Evolutionary conservation across 2,329 filamentous ascomycete species (phyloP).

Genomic region (Clonostachys solani): DNA sequence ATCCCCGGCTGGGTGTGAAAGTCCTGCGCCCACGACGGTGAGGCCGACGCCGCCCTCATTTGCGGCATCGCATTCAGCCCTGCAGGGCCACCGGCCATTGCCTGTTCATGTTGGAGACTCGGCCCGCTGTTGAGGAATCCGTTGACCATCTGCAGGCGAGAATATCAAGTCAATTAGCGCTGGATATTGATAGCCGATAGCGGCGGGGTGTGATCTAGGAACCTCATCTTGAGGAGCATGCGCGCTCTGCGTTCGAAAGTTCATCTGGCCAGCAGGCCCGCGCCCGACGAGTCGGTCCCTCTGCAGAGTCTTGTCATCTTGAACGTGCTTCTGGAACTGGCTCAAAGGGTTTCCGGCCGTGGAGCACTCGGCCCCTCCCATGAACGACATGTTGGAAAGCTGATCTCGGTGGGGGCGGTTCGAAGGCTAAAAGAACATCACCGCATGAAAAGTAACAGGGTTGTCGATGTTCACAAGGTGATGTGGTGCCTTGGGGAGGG

Average conservation of each 20-base stretch:
- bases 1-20: conserved; percentile 59
- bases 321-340: conserved; percentile 95
- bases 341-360: conserved; percentile 93
- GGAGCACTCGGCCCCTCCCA: conserved; percentile 93
- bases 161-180: neutral
- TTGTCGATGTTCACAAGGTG: no score
- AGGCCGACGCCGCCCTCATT: conserved; percentile 48
- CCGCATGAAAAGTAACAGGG: neutral
- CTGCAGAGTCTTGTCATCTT: conserved; percentile 93
- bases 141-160: conserved; percentile 73
- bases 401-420: neutral
- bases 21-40: conserved; percentile 49
- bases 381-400: conserved; percentile 73
- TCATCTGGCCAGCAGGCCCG: conserved; percentile 65
- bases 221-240: conserved; percentile 72
- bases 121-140: conserved; percentile 81
- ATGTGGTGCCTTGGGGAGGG: no score
- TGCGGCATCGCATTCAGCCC: conserved; percentile 43
- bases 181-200: neutral
- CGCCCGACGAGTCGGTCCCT: conserved; percentile 80
- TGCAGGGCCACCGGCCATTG: conserved; percentile 42
- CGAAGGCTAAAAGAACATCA: neutral
- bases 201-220: conserved; percentile 8
- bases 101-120: conserved; percentile 49
- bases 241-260: conserved; percentile 70